A percentile compares a stretch with the other conserved stretches of the same genome.
phyloP scores from a whole-genome alignment of 495 filamentous ascomycete genomes.

The Opeltia flavorubescens region DNA sequence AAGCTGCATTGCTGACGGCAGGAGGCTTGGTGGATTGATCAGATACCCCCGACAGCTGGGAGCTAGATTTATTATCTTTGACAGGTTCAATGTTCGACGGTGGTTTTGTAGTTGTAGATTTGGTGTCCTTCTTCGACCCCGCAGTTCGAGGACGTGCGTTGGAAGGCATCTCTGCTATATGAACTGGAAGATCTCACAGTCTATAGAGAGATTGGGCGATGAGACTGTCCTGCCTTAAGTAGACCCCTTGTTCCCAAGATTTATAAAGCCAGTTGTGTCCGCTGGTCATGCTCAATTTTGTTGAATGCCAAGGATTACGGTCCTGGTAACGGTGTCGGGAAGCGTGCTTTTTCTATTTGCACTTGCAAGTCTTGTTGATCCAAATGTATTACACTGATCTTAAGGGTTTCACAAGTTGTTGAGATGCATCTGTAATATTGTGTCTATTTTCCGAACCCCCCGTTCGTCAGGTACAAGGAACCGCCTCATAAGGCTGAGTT shows the following conservation, averaged over 20 bases:
- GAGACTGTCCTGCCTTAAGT: too few relatives aligned
- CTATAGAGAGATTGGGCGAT: not conserved
- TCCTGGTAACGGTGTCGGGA: too few relatives aligned
- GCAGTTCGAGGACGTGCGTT: constrained; percentile 10
- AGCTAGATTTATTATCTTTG: not conserved
- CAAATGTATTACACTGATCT: too few relatives aligned
- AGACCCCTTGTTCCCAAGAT: too few relatives aligned
- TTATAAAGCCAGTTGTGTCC: too few relatives aligned
- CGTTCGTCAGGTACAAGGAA: not conserved
- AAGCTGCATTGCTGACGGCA: not conserved
- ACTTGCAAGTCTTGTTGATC: too few relatives aligned
- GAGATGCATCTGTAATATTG: not conserved
- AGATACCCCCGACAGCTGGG: not conserved
- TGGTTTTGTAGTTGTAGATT: not conserved
- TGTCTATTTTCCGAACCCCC: not conserved
- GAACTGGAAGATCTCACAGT: not conserved
- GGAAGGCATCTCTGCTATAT: constrained; percentile 11
- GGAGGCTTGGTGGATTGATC: too few relatives aligned
- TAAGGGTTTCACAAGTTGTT: too few relatives aligned
- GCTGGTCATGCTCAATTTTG: too few relatives aligned
- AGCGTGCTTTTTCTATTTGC: too few relatives aligned
- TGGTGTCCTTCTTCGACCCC: constrained; percentile 8
- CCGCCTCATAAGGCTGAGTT: not conserved
- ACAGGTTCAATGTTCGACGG: not conserved
- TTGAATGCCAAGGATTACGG: too few relatives aligned